phyloP scores from a whole-genome alignment of 164 flowering plant species.

The Vitis rupestris region DNA sequence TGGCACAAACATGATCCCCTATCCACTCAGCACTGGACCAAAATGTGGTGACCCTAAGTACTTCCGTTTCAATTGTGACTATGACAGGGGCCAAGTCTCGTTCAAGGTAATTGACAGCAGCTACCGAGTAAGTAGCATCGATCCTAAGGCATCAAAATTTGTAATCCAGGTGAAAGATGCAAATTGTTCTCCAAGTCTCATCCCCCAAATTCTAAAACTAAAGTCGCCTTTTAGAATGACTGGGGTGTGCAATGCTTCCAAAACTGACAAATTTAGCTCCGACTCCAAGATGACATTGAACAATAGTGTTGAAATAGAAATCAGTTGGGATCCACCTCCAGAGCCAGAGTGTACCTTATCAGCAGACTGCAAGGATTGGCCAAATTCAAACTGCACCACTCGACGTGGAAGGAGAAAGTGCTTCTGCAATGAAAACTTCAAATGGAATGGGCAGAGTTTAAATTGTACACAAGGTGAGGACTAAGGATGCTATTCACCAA shows the following conservation, averaged over 20 bases:
- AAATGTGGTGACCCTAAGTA: conserved; percentile 42
- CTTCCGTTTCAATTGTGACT: conserved; percentile 31
- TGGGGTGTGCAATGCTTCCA: conserved; percentile 17
- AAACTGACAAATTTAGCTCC: conserved; percentile 6
- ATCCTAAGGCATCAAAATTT: conserved; percentile 20
- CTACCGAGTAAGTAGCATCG: conserved; percentile 27
- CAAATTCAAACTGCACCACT: conserved; percentile 28
- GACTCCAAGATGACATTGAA: background rate
- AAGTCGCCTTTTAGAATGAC: conserved; percentile 25
- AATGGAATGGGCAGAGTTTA: conserved; percentile 22
- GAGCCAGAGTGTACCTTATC: conserved; percentile 36
- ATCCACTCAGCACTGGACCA: conserved; percentile 44
- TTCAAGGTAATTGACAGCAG: conserved; percentile 19
- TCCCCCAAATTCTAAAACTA: conserved; percentile 12
- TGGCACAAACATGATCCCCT: conserved; percentile 40
- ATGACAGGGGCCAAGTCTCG: conserved; percentile 22
- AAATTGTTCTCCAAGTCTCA: background rate
- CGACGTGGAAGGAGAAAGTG: conserved; percentile 25
- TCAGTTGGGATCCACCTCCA: conserved; percentile 35
- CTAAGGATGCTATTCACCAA: background rate
- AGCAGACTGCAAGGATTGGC: conserved; percentile 37
- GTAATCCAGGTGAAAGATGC: conserved; percentile 14
- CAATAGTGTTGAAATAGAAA: conserved; percentile 23
- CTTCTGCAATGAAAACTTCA: conserved; percentile 23
- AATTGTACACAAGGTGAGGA: conserved; percentile 30